Conservation (phyloP, 331 rosid genomes). For the Rosa hybrid region DNA sequence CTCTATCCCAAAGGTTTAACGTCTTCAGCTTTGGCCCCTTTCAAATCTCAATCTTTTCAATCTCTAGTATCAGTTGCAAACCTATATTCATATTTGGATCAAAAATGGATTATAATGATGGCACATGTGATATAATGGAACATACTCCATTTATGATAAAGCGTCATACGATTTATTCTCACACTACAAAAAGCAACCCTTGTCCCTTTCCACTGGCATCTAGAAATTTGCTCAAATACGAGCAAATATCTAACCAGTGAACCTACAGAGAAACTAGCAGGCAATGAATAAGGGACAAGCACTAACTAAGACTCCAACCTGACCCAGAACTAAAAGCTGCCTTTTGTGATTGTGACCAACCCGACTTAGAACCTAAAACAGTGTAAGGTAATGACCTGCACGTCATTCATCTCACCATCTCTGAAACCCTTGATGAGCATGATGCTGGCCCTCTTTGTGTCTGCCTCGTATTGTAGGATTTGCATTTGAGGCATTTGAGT, state of each 20-base stretch:
- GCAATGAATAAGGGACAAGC: slow-evolving; percentile 4
- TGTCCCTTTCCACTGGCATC: slow-evolving; percentile 3
- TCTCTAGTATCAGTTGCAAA: neutral
- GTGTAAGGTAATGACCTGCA: neutral
- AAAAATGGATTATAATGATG: neutral
- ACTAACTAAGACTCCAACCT: neutral
- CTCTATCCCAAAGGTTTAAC: too few species aligned
- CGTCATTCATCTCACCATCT: slow-evolving; percentile 35
- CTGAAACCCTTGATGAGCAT: slow-evolving; percentile 51
- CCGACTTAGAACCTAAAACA: slow-evolving; percentile 1
- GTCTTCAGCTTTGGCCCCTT: neutral
- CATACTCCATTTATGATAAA: neutral
- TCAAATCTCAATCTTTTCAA: neutral
- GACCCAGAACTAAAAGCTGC: neutral
- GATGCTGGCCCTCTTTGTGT: slow-evolving; percentile 52
- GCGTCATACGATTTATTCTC: neutral
- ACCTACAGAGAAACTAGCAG: neutral
- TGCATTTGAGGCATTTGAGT: slow-evolving; percentile 61
- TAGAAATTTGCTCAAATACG: neutral
- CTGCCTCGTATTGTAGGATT: slow-evolving; percentile 68
- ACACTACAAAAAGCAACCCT: neutral
- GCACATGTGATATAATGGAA: neutral
- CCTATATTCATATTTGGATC: neutral
- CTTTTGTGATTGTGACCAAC: neutral
- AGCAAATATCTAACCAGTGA: slow-evolving; percentile 1